Conservation (phyloP, 1,284 basidiomycete species). For the Exobasidium rhododendri region DNA sequence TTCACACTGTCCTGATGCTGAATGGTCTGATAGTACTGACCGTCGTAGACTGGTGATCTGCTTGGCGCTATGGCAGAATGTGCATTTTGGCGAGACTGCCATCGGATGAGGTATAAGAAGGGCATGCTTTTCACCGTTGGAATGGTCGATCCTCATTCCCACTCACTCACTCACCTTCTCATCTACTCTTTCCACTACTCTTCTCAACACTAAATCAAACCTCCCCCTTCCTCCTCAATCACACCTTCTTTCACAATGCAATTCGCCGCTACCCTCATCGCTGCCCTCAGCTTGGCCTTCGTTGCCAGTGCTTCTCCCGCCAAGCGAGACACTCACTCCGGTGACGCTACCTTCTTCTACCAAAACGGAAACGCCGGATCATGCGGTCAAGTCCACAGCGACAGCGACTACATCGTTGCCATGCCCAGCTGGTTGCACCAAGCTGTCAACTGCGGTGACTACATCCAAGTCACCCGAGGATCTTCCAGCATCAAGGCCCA, state of each 20-base stretch:
- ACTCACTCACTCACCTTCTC: not conserved
- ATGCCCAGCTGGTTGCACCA: constrained; percentile 10
- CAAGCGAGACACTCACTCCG: constrained; percentile 18
- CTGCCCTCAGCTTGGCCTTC: constrained; percentile 25
- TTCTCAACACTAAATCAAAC: not conserved
- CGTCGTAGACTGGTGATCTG: no score
- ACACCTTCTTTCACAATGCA: constrained; percentile 21
- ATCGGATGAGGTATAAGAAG: no score
- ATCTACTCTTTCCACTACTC: not conserved
- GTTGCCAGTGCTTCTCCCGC: constrained; percentile 27
- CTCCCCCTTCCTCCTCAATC: not conserved
- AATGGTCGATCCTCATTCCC: not conserved
- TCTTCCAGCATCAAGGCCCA: not conserved
- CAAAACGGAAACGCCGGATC: constrained; percentile 48
- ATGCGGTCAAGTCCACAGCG: constrained; percentile 43
- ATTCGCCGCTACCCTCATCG: constrained; percentile 29
- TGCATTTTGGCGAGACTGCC: no score
- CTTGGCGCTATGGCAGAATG: no score
- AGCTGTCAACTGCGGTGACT: constrained; percentile 4
- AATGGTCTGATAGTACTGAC: no score
- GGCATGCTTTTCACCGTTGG: no score
- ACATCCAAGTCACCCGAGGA: not conserved
- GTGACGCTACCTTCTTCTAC: constrained; percentile 41
- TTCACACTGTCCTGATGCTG: no score
- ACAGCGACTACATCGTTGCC: constrained; percentile 33